phyloP scores from a whole-genome alignment of 2,329 filamentous ascomycete genomes.

The Apiospora aurea region DNA sequence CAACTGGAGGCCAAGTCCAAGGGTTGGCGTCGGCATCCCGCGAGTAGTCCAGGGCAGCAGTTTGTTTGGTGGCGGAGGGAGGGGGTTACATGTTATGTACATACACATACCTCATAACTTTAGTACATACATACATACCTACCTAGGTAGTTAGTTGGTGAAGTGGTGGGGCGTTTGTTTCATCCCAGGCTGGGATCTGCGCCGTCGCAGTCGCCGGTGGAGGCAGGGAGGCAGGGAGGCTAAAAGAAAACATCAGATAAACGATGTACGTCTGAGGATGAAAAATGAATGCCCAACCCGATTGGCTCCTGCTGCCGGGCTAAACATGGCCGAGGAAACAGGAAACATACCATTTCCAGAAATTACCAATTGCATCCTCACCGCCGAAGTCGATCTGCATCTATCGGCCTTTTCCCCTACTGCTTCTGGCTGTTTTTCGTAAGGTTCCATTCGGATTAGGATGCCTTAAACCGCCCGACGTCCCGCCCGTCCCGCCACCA shows the following conservation, averaged over 20 bases:
- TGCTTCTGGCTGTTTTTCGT: neutral
- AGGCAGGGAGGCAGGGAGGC: neutral
- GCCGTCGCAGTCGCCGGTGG: neutral
- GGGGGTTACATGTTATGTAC: neutral
- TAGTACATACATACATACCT: too few relatives aligned
- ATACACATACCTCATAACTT: too few relatives aligned
- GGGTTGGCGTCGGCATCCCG: neutral
- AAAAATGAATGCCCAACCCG: neutral
- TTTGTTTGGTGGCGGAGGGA: neutral
- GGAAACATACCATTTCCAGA: neutral
- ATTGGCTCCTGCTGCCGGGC: neutral
- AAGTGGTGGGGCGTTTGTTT: neutral
- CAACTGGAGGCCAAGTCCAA: neutral
- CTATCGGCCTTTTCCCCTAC: neutral
- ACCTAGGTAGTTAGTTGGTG: too few relatives aligned
- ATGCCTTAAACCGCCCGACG: conserved; percentile 6
- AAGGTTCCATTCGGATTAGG: neutral
- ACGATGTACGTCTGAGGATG: neutral
- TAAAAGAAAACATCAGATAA: conserved; percentile 8
- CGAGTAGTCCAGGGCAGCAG: neutral
- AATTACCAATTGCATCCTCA: neutral
- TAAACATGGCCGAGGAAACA: conserved; percentile 8
- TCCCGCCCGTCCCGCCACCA: conserved; percentile 10
- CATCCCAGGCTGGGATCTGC: neutral
- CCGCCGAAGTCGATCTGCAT: neutral